Evolutionary conservation across 345 rosid genomes (phyloP).

Genomic region (Populus pruinosa): DNA sequence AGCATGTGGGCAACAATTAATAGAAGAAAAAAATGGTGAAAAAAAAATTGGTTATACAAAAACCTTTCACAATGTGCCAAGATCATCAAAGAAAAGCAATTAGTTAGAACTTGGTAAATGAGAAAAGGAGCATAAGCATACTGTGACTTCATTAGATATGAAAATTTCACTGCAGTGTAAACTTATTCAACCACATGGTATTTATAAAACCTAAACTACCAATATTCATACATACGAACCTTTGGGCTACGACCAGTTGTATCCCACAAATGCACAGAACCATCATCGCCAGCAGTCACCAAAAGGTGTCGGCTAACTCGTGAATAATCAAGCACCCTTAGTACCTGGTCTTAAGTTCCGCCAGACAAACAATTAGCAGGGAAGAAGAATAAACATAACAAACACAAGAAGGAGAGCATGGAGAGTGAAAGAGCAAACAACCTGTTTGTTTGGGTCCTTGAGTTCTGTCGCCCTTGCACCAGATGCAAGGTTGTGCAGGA

Average conservation of each 20-base stretch:
- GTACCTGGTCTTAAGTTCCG: slow-evolving; percentile 81
- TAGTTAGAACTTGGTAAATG: not conserved
- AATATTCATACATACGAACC: slow-evolving; percentile 36
- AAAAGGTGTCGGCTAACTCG: slow-evolving; percentile 83
- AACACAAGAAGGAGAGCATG: slow-evolving; percentile 13
- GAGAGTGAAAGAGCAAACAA: slow-evolving; percentile 43
- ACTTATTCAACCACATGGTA: not conserved
- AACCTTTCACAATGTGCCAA: not conserved
- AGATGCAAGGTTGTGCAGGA: slow-evolving; percentile 92
- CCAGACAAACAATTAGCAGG: slow-evolving; percentile 41
- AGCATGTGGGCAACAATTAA: not conserved
- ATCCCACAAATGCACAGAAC: slow-evolving; percentile 94
- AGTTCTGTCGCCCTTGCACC: slow-evolving; percentile 86
- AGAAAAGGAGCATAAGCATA: slow-evolving; percentile 3
- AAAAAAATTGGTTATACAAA: not conserved
- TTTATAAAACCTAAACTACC: not conserved
- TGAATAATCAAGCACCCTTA: slow-evolving; percentile 96
- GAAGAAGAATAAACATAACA: slow-evolving; percentile 17
- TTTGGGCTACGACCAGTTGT: slow-evolving; percentile 88
- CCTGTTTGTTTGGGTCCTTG: slow-evolving; percentile 94
- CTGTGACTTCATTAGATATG: not conserved
- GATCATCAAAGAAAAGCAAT: not conserved
- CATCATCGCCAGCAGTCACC: slow-evolving; percentile 98
- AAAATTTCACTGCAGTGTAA: not conserved
- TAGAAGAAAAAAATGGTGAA: not conserved